Evolutionary conservation across 495 filamentous ascomycete species (phyloP), one percentile per base, ranked within the genome.

Genomic region (Jackrogersella multiformis): DNA sequence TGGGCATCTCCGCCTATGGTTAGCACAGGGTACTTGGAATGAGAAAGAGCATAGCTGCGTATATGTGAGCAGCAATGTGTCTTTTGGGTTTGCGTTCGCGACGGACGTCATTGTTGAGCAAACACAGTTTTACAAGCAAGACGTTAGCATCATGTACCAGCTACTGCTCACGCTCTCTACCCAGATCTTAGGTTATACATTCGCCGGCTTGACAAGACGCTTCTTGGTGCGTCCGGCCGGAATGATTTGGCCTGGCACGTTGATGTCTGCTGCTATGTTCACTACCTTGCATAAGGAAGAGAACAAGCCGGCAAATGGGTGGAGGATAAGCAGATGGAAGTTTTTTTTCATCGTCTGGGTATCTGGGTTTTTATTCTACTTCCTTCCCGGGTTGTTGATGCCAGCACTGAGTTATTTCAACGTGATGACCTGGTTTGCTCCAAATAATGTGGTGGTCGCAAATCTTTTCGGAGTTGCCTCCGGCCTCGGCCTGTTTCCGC

Each of bases 181-280:
- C 0, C 92, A 94, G 76, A 91, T 94, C 15, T 78, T 95, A 39
- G 92, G 92, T 2, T 95, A 95, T 76, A 85, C 91, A 1, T 91
- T 95, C 69, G 92, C 92, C 42, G 92, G 92, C 0, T 79, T 95
- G 34, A 89, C 88, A 2, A 82, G 90, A n/a, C 82, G 88, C 20
- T 90, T 90, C 71, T 80, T 94, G n/a, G 92, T 96, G 13, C 85
- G 89, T 5, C 93, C 93, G 5, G 88, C 90, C 41, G 89, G 91
- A 15, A 96, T 97, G 92, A 90, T 97, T 13, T 97, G 93, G 93
- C 93, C 94, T 0, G 88, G 89, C 42, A 94, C 93, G 3, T 81
- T 97, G 28, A 92, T 93, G 76, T 94, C 93, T 41, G 90, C 92
- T 1, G 89, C 93, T 39, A 91, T 97, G 82, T 90, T 97, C 66